Base-by-base conservation (phyloP, 176 grass and related monocot species). In the Oryza rufipogon region DNA sequence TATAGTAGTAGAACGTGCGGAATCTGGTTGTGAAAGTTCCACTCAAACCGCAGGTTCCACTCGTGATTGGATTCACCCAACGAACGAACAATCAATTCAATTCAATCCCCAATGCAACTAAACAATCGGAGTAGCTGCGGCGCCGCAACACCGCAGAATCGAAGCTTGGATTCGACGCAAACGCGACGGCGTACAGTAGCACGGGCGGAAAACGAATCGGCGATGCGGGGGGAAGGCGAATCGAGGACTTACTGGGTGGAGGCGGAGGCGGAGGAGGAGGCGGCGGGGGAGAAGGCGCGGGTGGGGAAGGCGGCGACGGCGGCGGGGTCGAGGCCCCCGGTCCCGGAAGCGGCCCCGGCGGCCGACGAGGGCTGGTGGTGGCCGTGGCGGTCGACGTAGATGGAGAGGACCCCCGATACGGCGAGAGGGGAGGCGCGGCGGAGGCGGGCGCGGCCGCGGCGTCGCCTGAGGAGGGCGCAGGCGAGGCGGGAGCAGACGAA, bases 401-500 rank as follows among this genome's bases (percentile, higher is more conserved):
- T 28, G 4, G 77, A 16, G 75, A 61, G 83, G 79, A 80, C 34
- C 74, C 74, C 76, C 71, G 54, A 26, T 14, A 80, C 65, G 39
- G 39, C 82, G 25, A 89, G 86, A 9, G 82, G 66, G 13, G 79
- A 85, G 1, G 84, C 47, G 45, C 63, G 60, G 67, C 54, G 70
- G 76, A 39, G 66, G 32, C 88, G 79, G 9, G 79, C 70, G 33
- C 89, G 86, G 15, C 49, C 70, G 60, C 65, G 81, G 33, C 85
- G 74, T 13, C 94, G 93, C 41, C 89, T 91, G 63, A 89, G 34
- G 63, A 94, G 79, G 12, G 89, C 89, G 93, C 96, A 99, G 86
- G 92, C 89, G 74, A 99, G 90, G 48, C 96, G 86, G 11, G 91
- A 81, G 86, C 96, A 96, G 41, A 99, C 89, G 84, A 94, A 96